These are phyloP conservation scores for Zygoascus tannicola DNA, from an alignment of 805 yeast species.

Conservation along the genomic window DNA sequence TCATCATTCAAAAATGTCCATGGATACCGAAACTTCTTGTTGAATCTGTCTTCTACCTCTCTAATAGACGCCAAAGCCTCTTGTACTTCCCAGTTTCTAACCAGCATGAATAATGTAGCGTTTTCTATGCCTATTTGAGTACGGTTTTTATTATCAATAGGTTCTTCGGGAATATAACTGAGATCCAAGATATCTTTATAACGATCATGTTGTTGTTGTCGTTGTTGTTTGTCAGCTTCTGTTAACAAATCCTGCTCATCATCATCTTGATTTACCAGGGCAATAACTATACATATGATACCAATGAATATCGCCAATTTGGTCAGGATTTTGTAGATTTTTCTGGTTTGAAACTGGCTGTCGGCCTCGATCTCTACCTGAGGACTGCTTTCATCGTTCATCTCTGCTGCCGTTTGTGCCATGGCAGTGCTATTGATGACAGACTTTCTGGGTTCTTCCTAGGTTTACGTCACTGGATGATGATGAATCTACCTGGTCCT, in stretches of 20 bases:
- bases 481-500: too few relatives aligned
- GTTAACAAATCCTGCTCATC: background rate
- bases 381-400: too few relatives aligned
- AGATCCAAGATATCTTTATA: slow-evolving; percentile 8
- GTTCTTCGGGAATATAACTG: slow-evolving; percentile 13
- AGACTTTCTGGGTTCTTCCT: too few relatives aligned
- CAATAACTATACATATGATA: background rate
- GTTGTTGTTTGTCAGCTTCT: background rate
- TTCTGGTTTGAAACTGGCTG: too few relatives aligned
- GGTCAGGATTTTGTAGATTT: too few relatives aligned
- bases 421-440: too few relatives aligned
- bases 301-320: background rate
- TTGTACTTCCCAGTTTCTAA: slow-evolving; percentile 66
- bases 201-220: background rate
- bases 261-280: background rate
- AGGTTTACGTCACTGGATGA: too few relatives aligned
- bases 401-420: too few relatives aligned
- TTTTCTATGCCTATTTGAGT: slow-evolving; percentile 51
- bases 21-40: slow-evolving; percentile 70
- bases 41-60: slow-evolving; percentile 85
- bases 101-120: slow-evolving; percentile 83
- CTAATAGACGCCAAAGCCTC: slow-evolving; percentile 73
- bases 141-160: slow-evolving; percentile 18
- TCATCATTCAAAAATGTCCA: slow-evolving; percentile 94
- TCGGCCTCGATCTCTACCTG: too few relatives aligned